phyloP scores from a whole-genome alignment of 768 basidiomycete genomes.

The Pleurotus citrinopileatus region DNA sequence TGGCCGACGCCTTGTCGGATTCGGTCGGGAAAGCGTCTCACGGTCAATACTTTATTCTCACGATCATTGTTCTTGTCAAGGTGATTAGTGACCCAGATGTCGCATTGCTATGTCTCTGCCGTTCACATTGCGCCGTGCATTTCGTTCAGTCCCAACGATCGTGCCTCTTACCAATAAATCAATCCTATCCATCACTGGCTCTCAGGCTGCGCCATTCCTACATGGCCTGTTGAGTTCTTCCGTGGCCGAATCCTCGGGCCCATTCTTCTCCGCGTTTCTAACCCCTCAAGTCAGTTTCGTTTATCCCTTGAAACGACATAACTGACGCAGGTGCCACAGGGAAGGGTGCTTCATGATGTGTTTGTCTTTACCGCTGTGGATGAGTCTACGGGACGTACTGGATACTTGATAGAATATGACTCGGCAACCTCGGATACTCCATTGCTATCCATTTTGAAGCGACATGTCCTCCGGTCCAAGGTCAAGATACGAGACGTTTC shows the following conservation, averaged over 20 bases:
- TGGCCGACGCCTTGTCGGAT: not conserved
- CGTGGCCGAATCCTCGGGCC: constrained; percentile 43
- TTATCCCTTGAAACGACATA: constrained; percentile 10
- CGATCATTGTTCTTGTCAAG: constrained; percentile 1
- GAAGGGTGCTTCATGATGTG: constrained; percentile 84
- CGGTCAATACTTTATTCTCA: not conserved
- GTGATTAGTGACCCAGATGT: too few relatives aligned
- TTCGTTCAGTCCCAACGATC: constrained; percentile 48
- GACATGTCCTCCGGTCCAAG: constrained; percentile 84
- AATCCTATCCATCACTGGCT: constrained; percentile 74
- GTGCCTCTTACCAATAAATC: constrained; percentile 66
- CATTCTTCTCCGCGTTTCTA: constrained; percentile 70
- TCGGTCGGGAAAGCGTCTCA: constrained; percentile 2
- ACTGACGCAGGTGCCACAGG: constrained; percentile 43
- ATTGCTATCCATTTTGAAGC: constrained; percentile 71
- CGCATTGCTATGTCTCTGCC: constrained; percentile 35
- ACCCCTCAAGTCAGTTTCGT: constrained; percentile 66
- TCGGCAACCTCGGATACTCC: constrained; percentile 55
- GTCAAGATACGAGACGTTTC: constrained; percentile 81
- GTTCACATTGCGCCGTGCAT: constrained; percentile 35
- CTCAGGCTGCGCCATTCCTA: constrained; percentile 78
- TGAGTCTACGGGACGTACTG: constrained; percentile 34
- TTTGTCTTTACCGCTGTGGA: constrained; percentile 71
- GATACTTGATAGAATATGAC: constrained; percentile 75
- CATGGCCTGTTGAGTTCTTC: constrained; percentile 68